A percentile compares a stretch with the other conserved stretches of the same genome.
Conservation (phyloP, 257 asterid species). For the Forsythia viridissima region DNA sequence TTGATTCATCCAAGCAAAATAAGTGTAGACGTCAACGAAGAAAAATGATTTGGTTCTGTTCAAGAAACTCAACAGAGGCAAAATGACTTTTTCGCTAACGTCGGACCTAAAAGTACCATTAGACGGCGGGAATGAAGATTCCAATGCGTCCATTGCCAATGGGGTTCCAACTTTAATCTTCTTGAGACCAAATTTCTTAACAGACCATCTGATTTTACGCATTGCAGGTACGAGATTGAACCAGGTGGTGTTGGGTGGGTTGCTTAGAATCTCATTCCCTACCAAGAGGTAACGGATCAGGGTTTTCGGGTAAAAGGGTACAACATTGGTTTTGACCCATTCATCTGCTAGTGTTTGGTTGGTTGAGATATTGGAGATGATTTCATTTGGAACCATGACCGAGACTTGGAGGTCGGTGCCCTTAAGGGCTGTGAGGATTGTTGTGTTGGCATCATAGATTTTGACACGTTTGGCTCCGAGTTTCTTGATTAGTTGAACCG, state of each 20-base stretch:
- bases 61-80: slow-evolving; percentile 63
- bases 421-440: slow-evolving; percentile 62
- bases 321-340: slow-evolving; percentile 72
- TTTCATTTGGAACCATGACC: slow-evolving; percentile 78
- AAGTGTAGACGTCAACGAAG: slow-evolving; percentile 83
- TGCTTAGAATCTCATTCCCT: slow-evolving; percentile 88
- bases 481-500: slow-evolving; percentile 54
- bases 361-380: slow-evolving; percentile 62
- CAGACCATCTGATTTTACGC: slow-evolving; percentile 60
- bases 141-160: slow-evolving; percentile 70
- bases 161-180: slow-evolving; percentile 86
- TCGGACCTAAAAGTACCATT: slow-evolving; percentile 72
- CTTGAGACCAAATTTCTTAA: slow-evolving; percentile 49
- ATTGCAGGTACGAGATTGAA: slow-evolving; percentile 85
- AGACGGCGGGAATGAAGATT: slow-evolving; percentile 84
- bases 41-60: slow-evolving; percentile 73
- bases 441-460: slow-evolving; percentile 70
- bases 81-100: slow-evolving; percentile 48
- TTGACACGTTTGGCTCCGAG: slow-evolving; percentile 72
- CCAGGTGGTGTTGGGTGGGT: slow-evolving; percentile 75
- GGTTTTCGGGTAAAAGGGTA: slow-evolving; percentile 65
- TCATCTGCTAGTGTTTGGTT: slow-evolving; percentile 67
- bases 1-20: slow-evolving; percentile 69
- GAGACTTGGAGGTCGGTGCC: slow-evolving; percentile 69
- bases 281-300: slow-evolving; percentile 85